Evolutionary conservation across 2,329 filamentous ascomycete genomes (phyloP).

Genomic region (Xylariaceae sp.): DNA sequence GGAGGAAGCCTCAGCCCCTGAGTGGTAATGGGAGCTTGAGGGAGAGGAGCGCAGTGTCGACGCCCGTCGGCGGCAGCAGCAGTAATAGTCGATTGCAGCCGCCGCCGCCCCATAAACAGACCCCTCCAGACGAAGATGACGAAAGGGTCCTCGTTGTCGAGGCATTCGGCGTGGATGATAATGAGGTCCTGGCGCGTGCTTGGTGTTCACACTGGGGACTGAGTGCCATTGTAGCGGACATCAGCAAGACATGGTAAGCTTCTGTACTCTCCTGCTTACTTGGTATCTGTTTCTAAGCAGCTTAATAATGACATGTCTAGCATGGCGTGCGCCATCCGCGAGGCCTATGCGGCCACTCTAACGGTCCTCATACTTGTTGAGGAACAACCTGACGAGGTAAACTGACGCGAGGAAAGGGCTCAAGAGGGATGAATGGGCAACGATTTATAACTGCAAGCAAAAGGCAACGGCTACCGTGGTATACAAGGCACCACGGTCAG

Average conservation of each 20-base stretch:
- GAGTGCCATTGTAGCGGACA: constrained; percentile 72
- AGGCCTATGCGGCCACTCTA: constrained; percentile 75
- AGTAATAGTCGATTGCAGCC: constrained; percentile 15
- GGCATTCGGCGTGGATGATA: constrained; percentile 74
- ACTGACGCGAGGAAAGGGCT: constrained; percentile 24
- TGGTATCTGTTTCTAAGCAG: no score
- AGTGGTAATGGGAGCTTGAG: constrained; percentile 28
- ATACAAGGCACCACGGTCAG: no score
- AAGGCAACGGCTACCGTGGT: neutral
- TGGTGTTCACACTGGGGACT: constrained; percentile 81
- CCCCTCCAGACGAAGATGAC: constrained; percentile 51
- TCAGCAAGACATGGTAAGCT: constrained; percentile 69
- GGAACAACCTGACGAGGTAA: constrained; percentile 49
- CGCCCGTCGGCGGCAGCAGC: constrained; percentile 32
- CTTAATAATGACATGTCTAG: no score
- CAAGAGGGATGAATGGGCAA: constrained; percentile 8
- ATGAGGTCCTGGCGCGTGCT: constrained; percentile 76
- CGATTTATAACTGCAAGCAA: constrained; percentile 12
- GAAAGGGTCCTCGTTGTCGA: constrained; percentile 75
- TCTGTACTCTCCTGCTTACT: neutral
- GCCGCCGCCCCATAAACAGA: constrained; percentile 8
- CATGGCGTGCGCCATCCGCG: constrained; percentile 75
- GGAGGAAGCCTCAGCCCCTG: constrained; percentile 49
- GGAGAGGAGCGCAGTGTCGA: constrained; percentile 32
- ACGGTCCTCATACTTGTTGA: constrained; percentile 74